Percentiles rank a stretch among this genome's conserved stretches.
Conservation (phyloP, 768 basidiomycete species). For the Butyriboletus loyo region DNA sequence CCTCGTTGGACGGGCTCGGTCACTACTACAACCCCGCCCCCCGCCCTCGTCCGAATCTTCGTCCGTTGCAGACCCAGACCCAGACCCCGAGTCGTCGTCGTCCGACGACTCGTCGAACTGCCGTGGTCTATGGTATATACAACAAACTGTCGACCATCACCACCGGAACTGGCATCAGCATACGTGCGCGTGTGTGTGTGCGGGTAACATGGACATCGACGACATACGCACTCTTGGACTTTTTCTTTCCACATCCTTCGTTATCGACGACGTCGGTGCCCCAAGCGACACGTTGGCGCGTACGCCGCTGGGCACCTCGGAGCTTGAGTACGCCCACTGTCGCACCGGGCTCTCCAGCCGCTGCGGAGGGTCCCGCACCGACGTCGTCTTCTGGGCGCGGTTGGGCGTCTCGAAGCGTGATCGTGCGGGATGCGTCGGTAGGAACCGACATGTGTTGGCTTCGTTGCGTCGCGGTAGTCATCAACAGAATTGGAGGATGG, state of each 20-base stretch:
- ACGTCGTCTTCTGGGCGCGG: slow-evolving; percentile 30
- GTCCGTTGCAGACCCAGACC: slow-evolving; percentile 40
- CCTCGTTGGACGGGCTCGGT: slow-evolving; percentile 12
- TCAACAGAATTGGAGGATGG: not conserved
- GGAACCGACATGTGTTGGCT: slow-evolving; percentile 41
- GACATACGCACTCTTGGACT: slow-evolving; percentile 78
- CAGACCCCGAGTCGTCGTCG: slow-evolving; percentile 63
- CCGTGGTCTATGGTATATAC: slow-evolving; percentile 86
- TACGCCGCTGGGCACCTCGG: slow-evolving; percentile 47
- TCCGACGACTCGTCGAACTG: slow-evolving; percentile 81
- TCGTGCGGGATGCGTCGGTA: slow-evolving; percentile 52
- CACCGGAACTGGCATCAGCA: no score
- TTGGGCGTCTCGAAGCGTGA: slow-evolving; percentile 42
- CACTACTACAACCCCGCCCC: not conserved
- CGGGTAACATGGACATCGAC: not conserved
- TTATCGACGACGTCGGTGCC: slow-evolving; percentile 85
- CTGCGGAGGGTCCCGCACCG: slow-evolving; percentile 15
- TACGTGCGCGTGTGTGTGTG: not conserved
- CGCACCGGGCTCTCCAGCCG: slow-evolving; percentile 16
- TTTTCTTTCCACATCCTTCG: slow-evolving; percentile 85
- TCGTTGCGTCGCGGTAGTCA: slow-evolving; percentile 24
- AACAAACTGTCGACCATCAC: no score
- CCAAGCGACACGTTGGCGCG: slow-evolving; percentile 72
- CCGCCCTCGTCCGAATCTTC: slow-evolving; percentile 20
- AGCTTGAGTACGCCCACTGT: slow-evolving; percentile 56